Conservation (phyloP, 345 rosid species). For the Syzygium aromaticum region DNA sequence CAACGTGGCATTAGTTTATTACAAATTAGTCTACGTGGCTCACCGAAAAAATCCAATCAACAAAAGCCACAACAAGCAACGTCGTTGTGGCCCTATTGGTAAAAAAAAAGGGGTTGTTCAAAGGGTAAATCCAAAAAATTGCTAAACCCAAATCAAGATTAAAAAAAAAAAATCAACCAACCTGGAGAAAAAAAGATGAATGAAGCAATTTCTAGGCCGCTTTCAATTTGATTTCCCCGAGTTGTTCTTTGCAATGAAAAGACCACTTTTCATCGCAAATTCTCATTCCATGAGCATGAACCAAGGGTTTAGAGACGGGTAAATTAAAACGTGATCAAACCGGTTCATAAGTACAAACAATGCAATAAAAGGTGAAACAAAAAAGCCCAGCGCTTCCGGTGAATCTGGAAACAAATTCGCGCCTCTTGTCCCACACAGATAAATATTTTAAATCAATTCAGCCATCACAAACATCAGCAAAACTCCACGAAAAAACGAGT, state of each 20-base stretch:
- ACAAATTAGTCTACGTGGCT: background rate
- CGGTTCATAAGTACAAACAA: background rate
- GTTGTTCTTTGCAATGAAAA: background rate
- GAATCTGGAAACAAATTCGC: background rate
- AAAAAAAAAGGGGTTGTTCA: background rate
- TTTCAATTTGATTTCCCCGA: background rate
- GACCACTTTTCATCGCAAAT: background rate
- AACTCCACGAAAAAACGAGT: background rate
- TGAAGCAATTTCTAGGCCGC: background rate
- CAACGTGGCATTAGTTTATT: background rate
- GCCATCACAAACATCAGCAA: background rate
- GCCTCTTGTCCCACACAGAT: background rate
- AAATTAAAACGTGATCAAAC: background rate
- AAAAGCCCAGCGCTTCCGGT: background rate
- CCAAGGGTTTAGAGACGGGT: background rate
- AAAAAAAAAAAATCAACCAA: background rate
- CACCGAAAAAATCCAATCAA: background rate
- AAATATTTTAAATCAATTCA: background rate
- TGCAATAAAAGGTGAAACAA: background rate
- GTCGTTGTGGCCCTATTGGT: background rate
- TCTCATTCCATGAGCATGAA: background rate
- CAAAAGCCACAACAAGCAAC: background rate
- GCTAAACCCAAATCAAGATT: background rate
- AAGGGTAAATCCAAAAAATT: background rate
- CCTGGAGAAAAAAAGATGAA: background rate